These are phyloP conservation scores for Lasiodiplodia gonubiensis DNA, from an alignment of 2,329 filamentous ascomycete species.

Conservation along the genomic window DNA sequence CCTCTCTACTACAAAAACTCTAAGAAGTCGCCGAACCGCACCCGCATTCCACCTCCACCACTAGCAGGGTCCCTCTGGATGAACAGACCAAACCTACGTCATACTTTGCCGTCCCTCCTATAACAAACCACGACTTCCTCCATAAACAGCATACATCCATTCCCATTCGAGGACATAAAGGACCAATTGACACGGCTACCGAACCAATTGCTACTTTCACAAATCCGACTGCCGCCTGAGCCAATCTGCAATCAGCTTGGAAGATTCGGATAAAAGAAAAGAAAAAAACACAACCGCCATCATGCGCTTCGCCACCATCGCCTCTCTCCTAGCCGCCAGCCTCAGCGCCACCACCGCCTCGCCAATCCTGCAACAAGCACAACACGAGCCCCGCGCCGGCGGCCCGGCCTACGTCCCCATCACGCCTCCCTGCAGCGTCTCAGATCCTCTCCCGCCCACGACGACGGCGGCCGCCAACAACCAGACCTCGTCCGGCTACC, in stretches of 20 bases:
- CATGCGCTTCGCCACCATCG: background rate
- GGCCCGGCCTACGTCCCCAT: constrained; percentile 17
- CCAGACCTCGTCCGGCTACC: constrained; percentile 31
- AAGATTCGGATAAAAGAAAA: background rate
- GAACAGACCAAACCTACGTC: constrained; percentile 12
- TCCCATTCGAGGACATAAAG: background rate
- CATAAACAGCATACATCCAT: background rate
- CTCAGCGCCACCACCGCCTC: background rate
- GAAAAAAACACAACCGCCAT: constrained; percentile 3
- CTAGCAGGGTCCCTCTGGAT: background rate
- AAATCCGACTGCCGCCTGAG: background rate
- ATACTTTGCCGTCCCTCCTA: background rate
- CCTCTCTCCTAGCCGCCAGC: background rate
- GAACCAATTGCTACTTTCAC: background rate
- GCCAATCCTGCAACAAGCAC: background rate
- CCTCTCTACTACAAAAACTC: constrained; percentile 2
- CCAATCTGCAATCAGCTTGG: background rate
- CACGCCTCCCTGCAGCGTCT: constrained; percentile 13
- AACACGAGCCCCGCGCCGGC: constrained; percentile 22
- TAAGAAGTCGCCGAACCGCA: background rate
- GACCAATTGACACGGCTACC: background rate
- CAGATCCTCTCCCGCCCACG: background rate
- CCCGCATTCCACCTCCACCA: background rate
- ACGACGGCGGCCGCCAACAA: constrained; percentile 29
- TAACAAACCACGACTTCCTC: background rate